Evolutionary conservation across 2,329 filamentous ascomycete species (phyloP), one percentile per base, ranked within the genome.

Genomic region (Ceratocystis huliohia): DNA sequence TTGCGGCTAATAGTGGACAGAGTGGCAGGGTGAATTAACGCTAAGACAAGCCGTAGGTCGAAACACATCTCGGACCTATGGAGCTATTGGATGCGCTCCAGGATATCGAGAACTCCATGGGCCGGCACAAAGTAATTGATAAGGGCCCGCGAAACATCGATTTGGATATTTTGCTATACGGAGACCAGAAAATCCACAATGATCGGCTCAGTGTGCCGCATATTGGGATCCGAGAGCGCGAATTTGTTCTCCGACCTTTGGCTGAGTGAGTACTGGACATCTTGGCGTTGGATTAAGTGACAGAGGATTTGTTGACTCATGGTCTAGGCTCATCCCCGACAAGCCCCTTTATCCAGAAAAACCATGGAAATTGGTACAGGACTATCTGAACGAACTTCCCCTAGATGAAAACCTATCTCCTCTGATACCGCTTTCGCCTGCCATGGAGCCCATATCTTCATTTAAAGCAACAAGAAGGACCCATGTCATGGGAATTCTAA

Each of bases 131-230:
- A 75, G 72, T 90, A 56, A 84, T 97, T 53, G 91, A 96, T 72
- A 99, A 99, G 74, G 94, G 94, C 0, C 94, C 94, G 1, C 84
- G 94, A 33, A 96, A 91, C 73, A 96, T 99, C 69, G 94, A 99
- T 73, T 80, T 99, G 15, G 94, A 99, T 73, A 91, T 99, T 61
- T 78, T 97, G 20, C 79, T 96, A 1, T 96, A 96, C 73, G 87
- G 86, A 63, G 77, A 88, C 66, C 77, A 87, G 68, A 78, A 76
- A 2, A 77, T 96, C 64, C 76, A 84, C 50, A 81, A 89, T 69
- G 83, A 88, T 53, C 84, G 91, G 22, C 83, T 99, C n/a, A 87
- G 81, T 30, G 81, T 99, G 33, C 94, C 94, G 10, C 94, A 99
- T 74, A 80, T 84, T 41, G 81, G 89, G 56, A 96, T 99, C 78